A percentile compares a stretch with the other conserved stretches of the same genome.
phyloP scores from a whole-genome alignment of 352 stramenopile species.

The Lagenidium giganteum region DNA sequence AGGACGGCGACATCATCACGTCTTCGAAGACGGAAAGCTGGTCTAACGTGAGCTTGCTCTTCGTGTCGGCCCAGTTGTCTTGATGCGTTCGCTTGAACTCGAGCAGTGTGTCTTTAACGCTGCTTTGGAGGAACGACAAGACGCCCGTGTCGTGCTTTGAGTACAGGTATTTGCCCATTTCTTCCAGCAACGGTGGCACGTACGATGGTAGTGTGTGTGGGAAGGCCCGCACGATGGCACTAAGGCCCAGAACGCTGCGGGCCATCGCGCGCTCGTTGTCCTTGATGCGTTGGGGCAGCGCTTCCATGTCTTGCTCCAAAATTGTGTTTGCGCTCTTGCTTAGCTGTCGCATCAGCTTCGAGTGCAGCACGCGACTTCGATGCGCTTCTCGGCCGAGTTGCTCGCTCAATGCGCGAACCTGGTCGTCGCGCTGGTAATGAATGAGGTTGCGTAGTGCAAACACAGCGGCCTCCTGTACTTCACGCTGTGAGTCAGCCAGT shows the following conservation, averaged over 20 bases:
- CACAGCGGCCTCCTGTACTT: conserved; percentile 80
- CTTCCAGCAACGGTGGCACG: conserved; percentile 68
- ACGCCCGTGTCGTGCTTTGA: conserved; percentile 49
- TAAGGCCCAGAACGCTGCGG: conserved; percentile 60
- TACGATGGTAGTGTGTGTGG: conserved; percentile 67
- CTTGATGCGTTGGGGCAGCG: conserved; percentile 35
- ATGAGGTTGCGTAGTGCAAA: conserved; percentile 61
- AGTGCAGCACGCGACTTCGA: conserved; percentile 42
- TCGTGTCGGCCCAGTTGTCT: conserved; percentile 79
- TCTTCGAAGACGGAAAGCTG: conserved; percentile 78
- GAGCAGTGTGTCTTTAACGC: conserved; percentile 72
- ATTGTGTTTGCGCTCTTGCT: conserved; percentile 26
- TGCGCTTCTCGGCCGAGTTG: conserved; percentile 28
- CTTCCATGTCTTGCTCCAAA: conserved; percentile 23
- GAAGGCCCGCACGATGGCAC: conserved; percentile 67
- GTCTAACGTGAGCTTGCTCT: conserved; percentile 41
- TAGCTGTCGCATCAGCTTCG: conserved; percentile 57
- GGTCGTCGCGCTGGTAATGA: conserved; percentile 36
- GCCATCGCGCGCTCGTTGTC: conserved; percentile 48
- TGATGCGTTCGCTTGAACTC: conserved; percentile 84
- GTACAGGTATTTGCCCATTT: conserved; percentile 65
- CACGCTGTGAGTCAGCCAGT: conserved; percentile 62
- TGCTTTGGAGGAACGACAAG: conserved; percentile 66
- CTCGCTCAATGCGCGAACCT: conserved; percentile 31
- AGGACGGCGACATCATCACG: conserved; percentile 66